Percentiles rank a stretch among this genome's conserved stretches.
These are phyloP conservation scores for Lactarius pseudohatsudake DNA, from an alignment of 768 basidiomycete species.

Conservation along the genomic window DNA sequence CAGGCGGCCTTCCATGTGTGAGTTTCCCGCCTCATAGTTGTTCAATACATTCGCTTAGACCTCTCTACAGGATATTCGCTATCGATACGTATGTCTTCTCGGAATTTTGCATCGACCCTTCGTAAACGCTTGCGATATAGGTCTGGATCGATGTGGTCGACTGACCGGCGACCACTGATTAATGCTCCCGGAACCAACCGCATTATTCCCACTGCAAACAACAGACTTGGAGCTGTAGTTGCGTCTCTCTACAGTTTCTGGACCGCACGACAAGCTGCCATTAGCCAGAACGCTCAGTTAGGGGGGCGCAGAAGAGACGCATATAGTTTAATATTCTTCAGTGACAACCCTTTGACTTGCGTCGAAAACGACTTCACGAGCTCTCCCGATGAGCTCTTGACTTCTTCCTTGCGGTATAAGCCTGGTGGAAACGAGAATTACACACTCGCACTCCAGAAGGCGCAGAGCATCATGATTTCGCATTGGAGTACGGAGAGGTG, in stretches of 20 bases:
- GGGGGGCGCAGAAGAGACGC: slow-evolving; percentile 45
- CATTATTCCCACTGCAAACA: slow-evolving; percentile 41
- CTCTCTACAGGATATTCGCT: slow-evolving; percentile 46
- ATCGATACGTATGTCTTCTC: slow-evolving; percentile 42
- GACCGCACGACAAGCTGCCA: slow-evolving; percentile 47
- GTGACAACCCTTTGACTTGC: slow-evolving; percentile 30
- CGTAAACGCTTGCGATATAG: slow-evolving; percentile 33
- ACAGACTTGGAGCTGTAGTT: slow-evolving; percentile 57
- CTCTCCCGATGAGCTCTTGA: slow-evolving; percentile 45
- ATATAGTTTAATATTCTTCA: slow-evolving; percentile 54
- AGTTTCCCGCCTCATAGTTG: slow-evolving; percentile 29
- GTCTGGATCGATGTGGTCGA: slow-evolving; percentile 48
- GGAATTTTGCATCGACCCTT: neutral
- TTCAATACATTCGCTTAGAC: neutral
- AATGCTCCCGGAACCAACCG: slow-evolving; percentile 42
- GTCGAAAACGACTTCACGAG: slow-evolving; percentile 48
- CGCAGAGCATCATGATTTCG: slow-evolving; percentile 42
- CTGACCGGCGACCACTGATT: slow-evolving; percentile 45
- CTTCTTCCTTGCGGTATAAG: slow-evolving; percentile 36
- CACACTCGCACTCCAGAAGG: slow-evolving; percentile 39
- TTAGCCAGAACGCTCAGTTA: slow-evolving; percentile 46
- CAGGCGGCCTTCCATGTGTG: slow-evolving; percentile 61
- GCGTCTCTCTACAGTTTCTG: slow-evolving; percentile 56
- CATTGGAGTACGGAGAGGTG: slow-evolving; percentile 56
- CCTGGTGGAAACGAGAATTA: slow-evolving; percentile 46